Percentiles rank a stretch among this genome's conserved stretches.
These are phyloP conservation scores for Neurospora sp. DNA, from an alignment of 495 filamentous ascomycete genomes.

Conservation along the genomic window DNA sequence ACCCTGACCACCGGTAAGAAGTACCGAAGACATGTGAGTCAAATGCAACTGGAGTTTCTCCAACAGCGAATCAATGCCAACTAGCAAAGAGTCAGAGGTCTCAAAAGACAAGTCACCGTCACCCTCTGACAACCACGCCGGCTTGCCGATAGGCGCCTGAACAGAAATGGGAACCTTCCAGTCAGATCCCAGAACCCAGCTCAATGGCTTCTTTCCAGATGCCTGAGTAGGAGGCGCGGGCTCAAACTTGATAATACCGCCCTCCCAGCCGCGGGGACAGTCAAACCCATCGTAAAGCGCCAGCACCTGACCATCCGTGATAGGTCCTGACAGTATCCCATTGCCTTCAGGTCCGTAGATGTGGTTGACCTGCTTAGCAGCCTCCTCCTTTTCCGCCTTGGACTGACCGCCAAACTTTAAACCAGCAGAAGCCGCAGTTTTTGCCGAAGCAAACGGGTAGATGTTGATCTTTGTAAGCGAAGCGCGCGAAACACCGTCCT, in stretches of 20 bases:
- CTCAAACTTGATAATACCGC: constrained; percentile 72
- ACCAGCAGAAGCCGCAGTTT: constrained; percentile 45
- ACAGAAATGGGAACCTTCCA: constrained; percentile 61
- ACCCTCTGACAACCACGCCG: constrained; percentile 39
- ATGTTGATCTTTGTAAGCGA: constrained; percentile 53
- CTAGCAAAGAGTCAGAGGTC: constrained; percentile 48
- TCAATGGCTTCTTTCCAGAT: constrained; percentile 40
- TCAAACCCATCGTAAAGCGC: constrained; percentile 32
- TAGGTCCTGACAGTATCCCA: constrained; percentile 68
- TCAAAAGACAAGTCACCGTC: constrained; percentile 43
- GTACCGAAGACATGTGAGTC: constrained; percentile 74
- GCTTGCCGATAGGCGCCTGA: constrained; percentile 56
- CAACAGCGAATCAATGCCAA: constrained; percentile 75
- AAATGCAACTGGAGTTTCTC: constrained; percentile 60
- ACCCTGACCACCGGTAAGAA: constrained; percentile 80
- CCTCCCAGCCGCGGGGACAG: constrained; percentile 46
- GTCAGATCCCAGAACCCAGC: constrained; percentile 72
- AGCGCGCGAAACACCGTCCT: constrained; percentile 19
- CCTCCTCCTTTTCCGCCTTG: constrained; percentile 61
- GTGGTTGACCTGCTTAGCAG: constrained; percentile 44
- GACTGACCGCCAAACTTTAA: constrained; percentile 86
- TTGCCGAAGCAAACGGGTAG: constrained; percentile 59
- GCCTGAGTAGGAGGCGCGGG: constrained; percentile 35
- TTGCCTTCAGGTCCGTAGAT: constrained; percentile 46
- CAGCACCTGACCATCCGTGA: constrained; percentile 82